Percentiles rank a stretch among this genome's conserved stretches.
phyloP scores from a whole-genome alignment of 257 asterid species.

The Jacaranda mimosifolia region DNA sequence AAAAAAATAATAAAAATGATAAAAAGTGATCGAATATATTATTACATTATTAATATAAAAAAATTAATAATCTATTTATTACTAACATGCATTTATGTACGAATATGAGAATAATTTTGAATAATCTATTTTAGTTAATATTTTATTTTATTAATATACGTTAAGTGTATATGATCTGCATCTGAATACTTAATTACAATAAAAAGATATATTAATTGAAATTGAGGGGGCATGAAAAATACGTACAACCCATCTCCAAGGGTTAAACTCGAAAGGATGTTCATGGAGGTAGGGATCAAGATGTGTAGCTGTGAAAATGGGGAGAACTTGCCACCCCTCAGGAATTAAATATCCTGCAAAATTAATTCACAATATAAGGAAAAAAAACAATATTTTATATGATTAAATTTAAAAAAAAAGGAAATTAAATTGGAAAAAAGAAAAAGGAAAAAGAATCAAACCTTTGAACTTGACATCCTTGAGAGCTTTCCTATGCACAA shows the following conservation, averaged over 20 bases:
- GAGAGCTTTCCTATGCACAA: constrained; percentile 74
- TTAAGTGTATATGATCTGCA: no score
- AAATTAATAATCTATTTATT: no score
- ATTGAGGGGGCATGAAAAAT: background rate
- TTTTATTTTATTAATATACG: no score
- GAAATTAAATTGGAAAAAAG: background rate
- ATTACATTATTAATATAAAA: no score
- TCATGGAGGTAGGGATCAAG: constrained; percentile 74
- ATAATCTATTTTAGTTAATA: no score
- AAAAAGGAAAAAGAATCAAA: no score
- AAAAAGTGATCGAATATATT: background rate
- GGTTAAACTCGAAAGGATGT: constrained; percentile 63
- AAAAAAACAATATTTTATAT: background rate
- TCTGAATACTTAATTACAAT: no score
- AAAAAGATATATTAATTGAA: no score
- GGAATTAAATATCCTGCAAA: constrained; percentile 71
- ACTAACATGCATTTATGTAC: no score
- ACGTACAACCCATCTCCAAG: constrained; percentile 81
- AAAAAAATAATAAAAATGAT: background rate
- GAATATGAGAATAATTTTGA: no score
- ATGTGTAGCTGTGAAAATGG: constrained; percentile 64
- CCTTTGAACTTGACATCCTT: constrained; percentile 80
- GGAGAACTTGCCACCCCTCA: constrained; percentile 84
- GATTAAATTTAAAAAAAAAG: background rate
- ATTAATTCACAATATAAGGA: background rate